Base-by-base conservation (phyloP, 768 basidiomycete species). In the Neoboletus brunneissimus region DNA sequence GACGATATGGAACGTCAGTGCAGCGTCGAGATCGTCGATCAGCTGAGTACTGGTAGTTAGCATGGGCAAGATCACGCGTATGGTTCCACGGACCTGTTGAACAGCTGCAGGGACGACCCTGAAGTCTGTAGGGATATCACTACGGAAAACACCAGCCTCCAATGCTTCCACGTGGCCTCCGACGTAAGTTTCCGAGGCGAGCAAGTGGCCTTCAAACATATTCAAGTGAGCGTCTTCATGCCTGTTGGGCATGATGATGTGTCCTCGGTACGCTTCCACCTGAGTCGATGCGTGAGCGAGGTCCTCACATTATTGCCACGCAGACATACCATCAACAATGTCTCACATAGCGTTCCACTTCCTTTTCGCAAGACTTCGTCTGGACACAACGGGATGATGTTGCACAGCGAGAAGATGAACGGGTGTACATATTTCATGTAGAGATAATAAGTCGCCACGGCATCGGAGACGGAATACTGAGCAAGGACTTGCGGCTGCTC, bases 381-480 rank as follows among this genome's bases (percentile, higher is more conserved):
- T 3, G 97, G 94, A 65, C 87, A 88, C 51, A 99, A 81, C 12
- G 97, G 96, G 63, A 99, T 98, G 72, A 98, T 99, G 78, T 97
- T 99, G 74, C 97, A 98, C 37, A 99, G 75, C 10, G 97, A 98
- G 77, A 99, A 99, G 59, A 99, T 92, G 81, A 99, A 99, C 0
- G 97, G 97, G 67, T 98, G 95, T 11, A 99, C 95, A 65, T 99
- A 99, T 94, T 98, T 99, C 97, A 98, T 99, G 76, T 99, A 98
- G 35, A 99, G 82, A 72, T 98, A 98, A 72, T 99, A 98, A 1
- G 97, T 99, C n/a, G 97, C 96, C 11, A 98, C 97, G 0, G 97
- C 97, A 80, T 99, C 97, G 71, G 97, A 99, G 27, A 99, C 97
- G 64, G 97, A 98, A 73, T 99, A 99, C 67, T 95, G 92, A 0